Evolutionary conservation across 1,139 yeast species (phyloP).

Genomic region (Arxiozyma bovina): DNA sequence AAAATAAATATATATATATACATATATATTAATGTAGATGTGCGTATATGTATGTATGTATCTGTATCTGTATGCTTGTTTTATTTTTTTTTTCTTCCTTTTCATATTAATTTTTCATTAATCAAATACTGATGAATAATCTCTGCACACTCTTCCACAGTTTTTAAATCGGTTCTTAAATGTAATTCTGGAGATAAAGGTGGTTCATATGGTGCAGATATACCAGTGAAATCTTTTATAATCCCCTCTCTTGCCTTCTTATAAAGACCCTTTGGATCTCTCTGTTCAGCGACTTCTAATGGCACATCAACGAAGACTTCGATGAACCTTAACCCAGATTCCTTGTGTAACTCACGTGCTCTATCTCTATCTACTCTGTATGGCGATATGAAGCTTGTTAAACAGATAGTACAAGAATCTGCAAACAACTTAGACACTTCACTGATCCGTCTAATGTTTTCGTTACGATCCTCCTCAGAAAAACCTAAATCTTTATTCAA

Average conservation of each 20-base stretch:
- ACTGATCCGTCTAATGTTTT: conserved; percentile 86
- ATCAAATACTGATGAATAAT: conserved; percentile 61
- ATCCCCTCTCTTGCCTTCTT: conserved; percentile 93
- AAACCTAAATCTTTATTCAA: conserved; percentile 91
- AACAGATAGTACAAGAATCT: conserved; percentile 74
- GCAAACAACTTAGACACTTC: conserved; percentile 91
- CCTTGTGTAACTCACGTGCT: conserved; percentile 77
- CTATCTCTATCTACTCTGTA: conserved; percentile 73
- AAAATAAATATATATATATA: conserved; percentile 31
- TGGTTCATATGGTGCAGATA: conserved; percentile 92
- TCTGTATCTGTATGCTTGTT: too few species aligned
- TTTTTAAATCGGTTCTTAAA: conserved; percentile 58
- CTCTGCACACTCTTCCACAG: conserved; percentile 74
- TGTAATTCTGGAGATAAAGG: conserved; percentile 80
- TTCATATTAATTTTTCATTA: conserved; percentile 37
- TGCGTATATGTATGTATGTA: not conserved
- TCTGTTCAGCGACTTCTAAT: conserved; percentile 82
- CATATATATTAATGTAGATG: not conserved
- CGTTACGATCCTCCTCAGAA: conserved; percentile 83
- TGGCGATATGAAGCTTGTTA: conserved; percentile 89
- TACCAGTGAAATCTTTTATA: conserved; percentile 91
- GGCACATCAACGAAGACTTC: conserved; percentile 93
- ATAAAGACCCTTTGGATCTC: conserved; percentile 95
- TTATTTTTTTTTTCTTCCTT: too few species aligned
- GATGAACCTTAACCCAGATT: conserved; percentile 68